Evolutionary conservation across 345 rosid species (phyloP), one percentile per base, ranked within the genome.

Genomic region (Viola odorata): DNA sequence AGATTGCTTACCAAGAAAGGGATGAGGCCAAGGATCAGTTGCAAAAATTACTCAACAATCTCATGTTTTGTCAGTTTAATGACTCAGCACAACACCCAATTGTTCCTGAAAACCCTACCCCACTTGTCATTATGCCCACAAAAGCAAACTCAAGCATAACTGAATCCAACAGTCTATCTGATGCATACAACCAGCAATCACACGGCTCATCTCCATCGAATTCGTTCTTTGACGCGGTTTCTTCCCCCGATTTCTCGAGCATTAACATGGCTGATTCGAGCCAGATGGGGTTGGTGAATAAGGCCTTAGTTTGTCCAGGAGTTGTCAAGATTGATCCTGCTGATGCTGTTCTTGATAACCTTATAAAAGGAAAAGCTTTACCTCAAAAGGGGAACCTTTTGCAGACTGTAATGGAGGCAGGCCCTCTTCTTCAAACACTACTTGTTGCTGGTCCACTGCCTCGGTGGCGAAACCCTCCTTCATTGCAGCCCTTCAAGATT

Each of bases 381-480:
- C 99, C 98, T 6, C 75, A 72, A 49, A 79, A 80, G 50, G 99
- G 99, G 8, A 82, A 81, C 71, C 81, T 95, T 37, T 61, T 95
- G 67, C 79, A 88, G 38, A 69, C 89, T 6, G 82, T 95, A 36
- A 77, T 78, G 77, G 89, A 80, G 37, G 79, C 91, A 2, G 95
- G 94, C 0, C 99, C 98, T 53, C 87, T 95, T 38, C 88, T 95
- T 41, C 82, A 81, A 45, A 81, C 88, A 1, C 83, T 91, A 42
- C 81, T 88, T 3, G 84, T 91, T n/a, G 84, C 99, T 0, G 99
- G 96, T 17, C 98, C 89, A 0, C 87, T 95, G 51, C 99, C 99
- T 10, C 72, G 67, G 69, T 95, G 99, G 98, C 76, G 95, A 60
- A 91, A 95, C 47, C 99, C 98, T n/a, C 99, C 99, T 15, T 88